Evolutionary conservation across 306 rosid species (phyloP).

Genomic region (Astragalus membranaceus): DNA sequence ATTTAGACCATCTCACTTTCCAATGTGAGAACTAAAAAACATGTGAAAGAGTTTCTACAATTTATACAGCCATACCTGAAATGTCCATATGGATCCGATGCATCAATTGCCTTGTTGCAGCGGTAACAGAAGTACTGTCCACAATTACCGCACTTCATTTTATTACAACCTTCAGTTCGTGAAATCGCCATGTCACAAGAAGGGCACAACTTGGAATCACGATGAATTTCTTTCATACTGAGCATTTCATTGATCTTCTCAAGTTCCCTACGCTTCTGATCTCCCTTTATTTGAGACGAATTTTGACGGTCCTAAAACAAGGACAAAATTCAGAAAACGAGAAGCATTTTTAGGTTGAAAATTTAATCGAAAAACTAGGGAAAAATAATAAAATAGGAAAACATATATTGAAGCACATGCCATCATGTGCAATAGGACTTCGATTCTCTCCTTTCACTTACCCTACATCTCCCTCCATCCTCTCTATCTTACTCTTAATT

Average conservation of each 20-base stretch:
- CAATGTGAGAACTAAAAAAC: neutral
- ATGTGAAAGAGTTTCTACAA: conserved; percentile 12
- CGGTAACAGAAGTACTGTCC: conserved; percentile 76
- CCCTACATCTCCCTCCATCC: no score
- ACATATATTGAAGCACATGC: neutral
- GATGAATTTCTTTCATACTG: conserved; percentile 60
- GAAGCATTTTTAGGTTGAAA: conserved; percentile 1
- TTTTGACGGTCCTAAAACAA: conserved; percentile 71
- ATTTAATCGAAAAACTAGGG: neutral
- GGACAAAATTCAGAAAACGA: neutral
- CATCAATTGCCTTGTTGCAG: conserved; percentile 62
- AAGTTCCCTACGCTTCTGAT: conserved; percentile 54
- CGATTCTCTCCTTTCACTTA: no score
- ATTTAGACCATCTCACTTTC: no score
- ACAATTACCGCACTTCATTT: conserved; percentile 81
- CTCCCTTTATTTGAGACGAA: conserved; percentile 44
- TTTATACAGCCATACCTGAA: conserved; percentile 44
- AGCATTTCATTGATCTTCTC: conserved; percentile 77
- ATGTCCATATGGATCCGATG: conserved; percentile 63
- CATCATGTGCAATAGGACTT: neutral
- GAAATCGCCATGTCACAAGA: conserved; percentile 82
- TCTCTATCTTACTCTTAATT: no score
- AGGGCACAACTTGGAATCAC: conserved; percentile 82
- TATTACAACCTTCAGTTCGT: conserved; percentile 79
- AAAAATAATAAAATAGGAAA: neutral